phyloP scores from a whole-genome alignment of 2,329 filamentous ascomycete species.

The Curvularia spicifera region DNA sequence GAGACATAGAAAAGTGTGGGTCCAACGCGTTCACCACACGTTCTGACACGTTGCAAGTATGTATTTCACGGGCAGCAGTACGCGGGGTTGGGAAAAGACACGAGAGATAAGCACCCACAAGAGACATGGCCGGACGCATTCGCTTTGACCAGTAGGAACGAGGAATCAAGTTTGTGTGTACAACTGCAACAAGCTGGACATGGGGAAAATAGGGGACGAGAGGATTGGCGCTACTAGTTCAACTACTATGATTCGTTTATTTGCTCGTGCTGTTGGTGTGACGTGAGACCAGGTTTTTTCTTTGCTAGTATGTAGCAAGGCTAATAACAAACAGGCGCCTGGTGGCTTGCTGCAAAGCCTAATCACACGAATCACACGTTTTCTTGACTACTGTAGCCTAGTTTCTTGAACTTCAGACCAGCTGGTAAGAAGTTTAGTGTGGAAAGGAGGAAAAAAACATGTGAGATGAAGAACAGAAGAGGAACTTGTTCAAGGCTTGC shows the following conservation, averaged over 20 bases:
- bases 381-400: background rate
- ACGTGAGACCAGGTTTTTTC: constrained; percentile 4
- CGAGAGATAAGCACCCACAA: background rate
- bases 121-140: background rate
- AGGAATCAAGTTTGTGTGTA: background rate
- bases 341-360: background rate
- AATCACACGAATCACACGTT: background rate
- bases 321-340: background rate
- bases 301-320: too few species aligned
- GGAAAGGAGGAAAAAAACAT: background rate
- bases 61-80: too few species aligned
- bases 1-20: background rate
- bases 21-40: background rate
- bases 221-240: constrained; percentile 3
- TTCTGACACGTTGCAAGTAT: constrained; percentile 27
- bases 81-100: background rate
- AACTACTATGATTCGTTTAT: constrained; percentile 9
- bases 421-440: background rate
- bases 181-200: background rate
- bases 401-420: background rate
- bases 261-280: constrained; percentile 8
- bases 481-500: constrained; percentile 67
- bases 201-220: background rate
- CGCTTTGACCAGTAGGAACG: background rate
- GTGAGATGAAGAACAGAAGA: background rate